Base-by-base conservation (phyloP, 371 early-diverging fungal species). In the Batrachochytrium dendrobatidis region DNA sequence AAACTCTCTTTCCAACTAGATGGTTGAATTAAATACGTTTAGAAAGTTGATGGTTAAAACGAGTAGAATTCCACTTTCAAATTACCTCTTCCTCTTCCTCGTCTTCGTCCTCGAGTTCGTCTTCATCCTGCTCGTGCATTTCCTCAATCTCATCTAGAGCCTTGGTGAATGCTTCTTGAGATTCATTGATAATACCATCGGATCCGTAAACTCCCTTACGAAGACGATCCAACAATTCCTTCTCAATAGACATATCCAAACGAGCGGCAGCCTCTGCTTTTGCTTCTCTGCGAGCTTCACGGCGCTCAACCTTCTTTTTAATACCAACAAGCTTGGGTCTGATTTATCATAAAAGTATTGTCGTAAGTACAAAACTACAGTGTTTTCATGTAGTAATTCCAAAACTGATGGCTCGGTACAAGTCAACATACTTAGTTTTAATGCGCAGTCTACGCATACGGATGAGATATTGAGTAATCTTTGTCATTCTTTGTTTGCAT, bases 401-500 rank as follows among this genome's bases (percentile, higher is more conserved):
- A 45, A 26, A 20, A 12, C 12, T 15, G n/a, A 45, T 45, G 46
- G 5, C 7, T 45, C 12, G 46, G 5, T 7, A 26, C 46, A 45
- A 45, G 46, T 5, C 46, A 51, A 61, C 45, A 12, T 30, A 59
- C 79, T 74, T 80, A 67, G 87, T 87, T 73, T 92, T 93, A 46
- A 94, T 75, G 66, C 86, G 84, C 64, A 97, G 79, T 67, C 89
- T 86, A 63, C 94, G 83, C 90, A 93, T 93, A 71, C 94, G 86
- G 67, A 94, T 91, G 50, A 99, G 79, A 68, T 92, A 94, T 73
- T 99, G 96, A 35, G 92, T 94, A 58, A 98, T 88, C 77, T 94
- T 95, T 32, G 99, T 98, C 50, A 95, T 71, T 59, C 99, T 88
- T 69, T 98, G 97, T 73, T 99, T 99, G 81, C 98, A 98, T 74